phyloP scores from a whole-genome alignment of 768 basidiomycete genomes.

The Boletellus ananas region DNA sequence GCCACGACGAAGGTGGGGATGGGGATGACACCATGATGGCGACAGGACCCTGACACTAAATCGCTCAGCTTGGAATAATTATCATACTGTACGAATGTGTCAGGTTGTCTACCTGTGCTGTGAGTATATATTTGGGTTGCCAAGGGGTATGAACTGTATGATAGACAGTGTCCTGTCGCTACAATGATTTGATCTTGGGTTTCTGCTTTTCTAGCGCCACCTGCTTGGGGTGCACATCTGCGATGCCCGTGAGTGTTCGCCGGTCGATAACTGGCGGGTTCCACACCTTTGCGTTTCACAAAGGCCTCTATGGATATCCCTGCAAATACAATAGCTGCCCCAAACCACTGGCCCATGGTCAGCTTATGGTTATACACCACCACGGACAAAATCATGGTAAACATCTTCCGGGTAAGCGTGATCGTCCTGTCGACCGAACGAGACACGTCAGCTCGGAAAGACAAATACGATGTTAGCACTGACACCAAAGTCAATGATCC shows the following conservation, averaged over 20 bases:
- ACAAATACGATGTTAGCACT: slow-evolving; percentile 24
- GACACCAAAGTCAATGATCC: slow-evolving; percentile 88
- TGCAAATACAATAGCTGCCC: slow-evolving; percentile 90
- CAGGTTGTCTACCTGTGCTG: slow-evolving; percentile 10
- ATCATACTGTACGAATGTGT: slow-evolving; percentile 26
- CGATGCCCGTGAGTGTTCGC: slow-evolving; percentile 3
- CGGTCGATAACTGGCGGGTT: slow-evolving; percentile 1
- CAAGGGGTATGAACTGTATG: slow-evolving; percentile 12
- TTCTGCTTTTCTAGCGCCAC: slow-evolving; percentile 82
- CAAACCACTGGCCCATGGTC: slow-evolving; percentile 84
- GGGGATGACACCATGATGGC: slow-evolving; percentile 36
- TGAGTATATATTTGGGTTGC: slow-evolving; percentile 14
- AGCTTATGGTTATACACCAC: slow-evolving; percentile 87
- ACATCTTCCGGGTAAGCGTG: slow-evolving; percentile 93
- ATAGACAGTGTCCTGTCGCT: slow-evolving; percentile 20
- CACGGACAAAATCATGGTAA: slow-evolving; percentile 96
- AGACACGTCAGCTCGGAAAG: slow-evolving; percentile 1
- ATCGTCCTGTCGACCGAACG: slow-evolving; percentile 59
- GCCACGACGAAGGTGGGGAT: slow-evolving; percentile 21
- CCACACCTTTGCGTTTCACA: slow-evolving; percentile 80
- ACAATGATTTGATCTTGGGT: slow-evolving; percentile 76
- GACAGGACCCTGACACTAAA: slow-evolving; percentile 20
- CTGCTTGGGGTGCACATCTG: slow-evolving; percentile 78
- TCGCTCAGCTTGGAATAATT: slow-evolving; percentile 12
- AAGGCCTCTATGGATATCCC: slow-evolving; percentile 89